phyloP scores from a whole-genome alignment of 805 yeast genomes.

The Metschnikowia colocasiae region DNA sequence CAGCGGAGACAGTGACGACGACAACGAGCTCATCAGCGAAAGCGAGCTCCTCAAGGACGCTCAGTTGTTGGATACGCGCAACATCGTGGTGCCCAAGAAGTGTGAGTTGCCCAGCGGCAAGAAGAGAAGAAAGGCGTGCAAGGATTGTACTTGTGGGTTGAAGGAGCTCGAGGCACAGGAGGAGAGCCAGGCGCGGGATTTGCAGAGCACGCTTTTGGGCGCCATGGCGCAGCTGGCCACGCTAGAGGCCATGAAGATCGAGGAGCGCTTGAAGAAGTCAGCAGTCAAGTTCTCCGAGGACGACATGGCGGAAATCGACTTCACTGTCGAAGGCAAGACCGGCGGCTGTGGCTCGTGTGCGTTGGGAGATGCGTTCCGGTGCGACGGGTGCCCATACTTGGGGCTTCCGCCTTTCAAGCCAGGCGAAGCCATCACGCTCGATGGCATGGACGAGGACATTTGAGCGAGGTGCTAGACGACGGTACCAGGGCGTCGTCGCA shows the following conservation, averaged over 20 bases:
- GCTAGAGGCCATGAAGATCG: constrained; percentile 52
- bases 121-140: constrained; percentile 88
- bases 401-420: constrained; percentile 99
- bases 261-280: constrained; percentile 39
- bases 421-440: constrained; percentile 82
- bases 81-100: constrained; percentile 54
- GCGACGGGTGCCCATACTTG: constrained; percentile 96
- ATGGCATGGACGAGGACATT: constrained; percentile 72
- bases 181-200: constrained; percentile 39
- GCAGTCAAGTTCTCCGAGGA: constrained; percentile 52
- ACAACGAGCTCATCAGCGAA: constrained; percentile 53
- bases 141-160: constrained; percentile 96
- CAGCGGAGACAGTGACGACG: constrained; percentile 48
- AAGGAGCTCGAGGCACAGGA: constrained; percentile 80
- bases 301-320: constrained; percentile 87
- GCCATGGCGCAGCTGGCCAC: constrained; percentile 50
- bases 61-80: constrained; percentile 20
- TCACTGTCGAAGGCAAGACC: constrained; percentile 93
- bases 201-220: constrained; percentile 45
- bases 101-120: constrained; percentile 52
- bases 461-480: constrained; percentile 20
- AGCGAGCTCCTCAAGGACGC: constrained; percentile 35
- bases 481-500: too few relatives aligned
- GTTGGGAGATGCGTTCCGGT: constrained; percentile 95
- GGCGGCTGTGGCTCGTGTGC: constrained; percentile 98